Evolutionary conservation across 768 basidiomycete species (phyloP), one percentile per base, ranked within the genome.

Genomic region (Tubosaeta sp.): DNA sequence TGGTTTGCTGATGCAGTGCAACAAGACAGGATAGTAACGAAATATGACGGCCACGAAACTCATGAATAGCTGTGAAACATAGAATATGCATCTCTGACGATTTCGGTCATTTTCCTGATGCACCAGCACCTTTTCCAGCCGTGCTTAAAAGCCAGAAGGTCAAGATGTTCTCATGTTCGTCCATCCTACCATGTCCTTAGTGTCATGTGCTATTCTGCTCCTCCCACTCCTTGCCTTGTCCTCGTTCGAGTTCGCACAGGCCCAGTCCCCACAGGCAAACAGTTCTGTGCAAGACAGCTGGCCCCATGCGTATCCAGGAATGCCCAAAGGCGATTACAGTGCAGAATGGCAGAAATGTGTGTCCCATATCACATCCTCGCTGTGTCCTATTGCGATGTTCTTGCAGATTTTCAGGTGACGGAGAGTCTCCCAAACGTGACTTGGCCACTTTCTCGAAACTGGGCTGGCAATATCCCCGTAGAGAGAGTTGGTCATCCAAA

Each of bases 381-480:
- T 9, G 13, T 25, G 42, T 34, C 4, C n/a, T 29, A 37, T 35
- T 2, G 48, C 25, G 5, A 7, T 26, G 10, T 46, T 37, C 8
- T 27, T 25, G 25, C 51, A 86, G 84, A 86, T 61, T 86, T 82
- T 54, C 67, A 76, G 54, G 83, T 86, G 12, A 82, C 78, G 1
- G 63, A 70, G 8, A 64, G 60, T 29, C 73, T 85, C 9, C 83
- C 84, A 4, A 84, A 84, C 51, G 70, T 85, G 35, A 79, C 82
- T 0, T 84, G 81, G 62, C 55, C 69, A 16, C 63, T 72, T 16
- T 65, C 74, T 41, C 76, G 75, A 9, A 78, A 74, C 61, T 86
- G 72, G 59, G 83, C 84, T 11, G 84, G 84, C 33, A 86, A 84
- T 54, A 73, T 86, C 44, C 77, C 77, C 16, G 84, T 85, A 1